These are phyloP conservation scores for Fusarium coicis DNA, from an alignment of 2,329 filamentous ascomycete species.

Conservation along the genomic window DNA sequence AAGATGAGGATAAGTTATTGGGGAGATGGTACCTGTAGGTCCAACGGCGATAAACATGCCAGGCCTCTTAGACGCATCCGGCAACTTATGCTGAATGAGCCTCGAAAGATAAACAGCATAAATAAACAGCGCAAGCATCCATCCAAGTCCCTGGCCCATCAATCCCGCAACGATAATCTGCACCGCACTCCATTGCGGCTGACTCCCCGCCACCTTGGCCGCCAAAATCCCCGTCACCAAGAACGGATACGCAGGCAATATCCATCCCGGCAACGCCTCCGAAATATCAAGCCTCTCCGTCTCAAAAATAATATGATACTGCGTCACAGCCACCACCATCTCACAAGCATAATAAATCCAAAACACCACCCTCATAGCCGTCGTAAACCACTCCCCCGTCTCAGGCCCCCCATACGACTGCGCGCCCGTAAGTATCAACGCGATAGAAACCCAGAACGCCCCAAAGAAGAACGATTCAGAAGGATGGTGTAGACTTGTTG, in stretches of 20 bases:
- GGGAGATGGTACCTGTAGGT: neutral
- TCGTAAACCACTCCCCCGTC: slow-evolving; percentile 3
- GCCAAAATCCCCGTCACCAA: slow-evolving; percentile 21
- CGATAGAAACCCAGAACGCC: slow-evolving; percentile 14
- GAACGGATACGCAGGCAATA: slow-evolving; percentile 20
- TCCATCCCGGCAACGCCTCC: slow-evolving; percentile 12
- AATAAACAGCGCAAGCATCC: slow-evolving; percentile 26
- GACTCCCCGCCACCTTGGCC: slow-evolving; percentile 3
- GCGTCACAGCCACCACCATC: slow-evolving; percentile 10
- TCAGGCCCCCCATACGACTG: slow-evolving; percentile 17
- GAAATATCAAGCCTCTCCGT: slow-evolving; percentile 6
- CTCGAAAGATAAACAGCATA: slow-evolving; percentile 20
- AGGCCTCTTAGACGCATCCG: neutral
- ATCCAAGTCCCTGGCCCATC: slow-evolving; percentile 17
- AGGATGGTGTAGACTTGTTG: slow-evolving; percentile 17
- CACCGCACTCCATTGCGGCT: slow-evolving; percentile 13
- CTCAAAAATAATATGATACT: slow-evolving; percentile 20
- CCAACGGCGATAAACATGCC: slow-evolving; percentile 24
- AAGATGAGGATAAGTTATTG: rapidly evolving
- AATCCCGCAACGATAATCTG: slow-evolving; percentile 20
- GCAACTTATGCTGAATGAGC: slow-evolving; percentile 16
- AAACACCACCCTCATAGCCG: neutral
- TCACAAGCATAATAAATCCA: slow-evolving; percentile 30
- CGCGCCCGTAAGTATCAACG: slow-evolving; percentile 11
- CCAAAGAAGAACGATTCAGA: slow-evolving; percentile 24